Conservation (phyloP, 139 green algal genomes). For the Chlorella ohadii region DNA sequence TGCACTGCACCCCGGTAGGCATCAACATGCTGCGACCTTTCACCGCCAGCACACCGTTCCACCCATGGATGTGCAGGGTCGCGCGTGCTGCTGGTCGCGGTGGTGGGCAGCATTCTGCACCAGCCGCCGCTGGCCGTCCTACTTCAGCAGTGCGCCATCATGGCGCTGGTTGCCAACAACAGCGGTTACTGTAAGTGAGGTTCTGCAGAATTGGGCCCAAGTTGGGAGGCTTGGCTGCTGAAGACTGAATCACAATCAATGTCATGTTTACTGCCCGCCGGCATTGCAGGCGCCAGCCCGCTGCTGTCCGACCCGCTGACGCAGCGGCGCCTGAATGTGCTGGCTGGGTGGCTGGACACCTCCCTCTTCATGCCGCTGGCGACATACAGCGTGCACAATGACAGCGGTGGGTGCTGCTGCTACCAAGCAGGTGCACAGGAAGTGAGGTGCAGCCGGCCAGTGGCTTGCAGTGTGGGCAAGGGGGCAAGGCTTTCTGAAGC, state of each 20-base stretch:
- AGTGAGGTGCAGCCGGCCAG: too few species aligned
- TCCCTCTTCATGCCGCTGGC: neutral
- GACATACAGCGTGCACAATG: neutral
- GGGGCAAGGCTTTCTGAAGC: too few species aligned
- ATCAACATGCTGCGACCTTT: neutral
- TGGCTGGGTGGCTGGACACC: neutral
- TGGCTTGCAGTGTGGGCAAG: too few species aligned
- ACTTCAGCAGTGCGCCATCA: neutral
- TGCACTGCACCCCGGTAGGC: too few species aligned
- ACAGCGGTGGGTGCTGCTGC: neutral
- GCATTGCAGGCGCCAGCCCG: too few species aligned
- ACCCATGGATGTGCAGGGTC: neutral
- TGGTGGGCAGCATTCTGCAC: neutral
- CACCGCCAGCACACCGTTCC: neutral
- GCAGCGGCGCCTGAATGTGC: neutral
- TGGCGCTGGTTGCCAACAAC: neutral
- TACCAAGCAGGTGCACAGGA: too few species aligned
- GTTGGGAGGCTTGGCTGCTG: too few species aligned
- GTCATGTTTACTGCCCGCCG: too few species aligned
- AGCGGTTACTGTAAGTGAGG: neutral
- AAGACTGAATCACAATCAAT: too few species aligned
- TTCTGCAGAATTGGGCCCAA: too few species aligned
- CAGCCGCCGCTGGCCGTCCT: constrained; percentile 2
- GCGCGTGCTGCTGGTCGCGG: neutral
- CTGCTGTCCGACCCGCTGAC: neutral